phyloP scores from a whole-genome alignment of 371 early-diverging fungal species.

The Mucor sp. region DNA sequence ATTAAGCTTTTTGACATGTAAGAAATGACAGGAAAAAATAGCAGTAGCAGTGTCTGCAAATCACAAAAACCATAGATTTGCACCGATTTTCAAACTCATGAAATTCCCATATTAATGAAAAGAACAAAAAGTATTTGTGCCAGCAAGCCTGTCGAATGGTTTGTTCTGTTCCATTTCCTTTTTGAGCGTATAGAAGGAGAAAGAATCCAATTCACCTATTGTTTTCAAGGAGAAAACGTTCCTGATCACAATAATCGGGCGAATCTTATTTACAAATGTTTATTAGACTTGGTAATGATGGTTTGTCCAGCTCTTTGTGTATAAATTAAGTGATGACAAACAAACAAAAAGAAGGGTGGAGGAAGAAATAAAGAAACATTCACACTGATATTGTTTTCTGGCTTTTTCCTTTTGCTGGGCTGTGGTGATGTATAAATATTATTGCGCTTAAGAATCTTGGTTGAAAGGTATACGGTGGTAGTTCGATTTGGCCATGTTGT shows the following conservation, averaged over 20 bases:
- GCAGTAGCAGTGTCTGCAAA: neutral
- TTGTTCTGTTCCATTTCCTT: neutral
- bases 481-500: slow-evolving; percentile 7
- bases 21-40: no score
- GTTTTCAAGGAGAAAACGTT: neutral
- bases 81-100: neutral
- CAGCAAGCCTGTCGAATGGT: neutral
- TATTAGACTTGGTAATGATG: neutral
- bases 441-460: neutral
- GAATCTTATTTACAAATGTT: neutral
- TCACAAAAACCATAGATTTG: neutral
- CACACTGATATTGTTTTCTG: neutral
- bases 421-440: neutral
- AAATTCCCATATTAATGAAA: neutral
- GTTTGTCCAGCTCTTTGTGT: neutral
- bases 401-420: neutral
- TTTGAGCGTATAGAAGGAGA: neutral
- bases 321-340: neutral
- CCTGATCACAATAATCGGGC: neutral
- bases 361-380: neutral
- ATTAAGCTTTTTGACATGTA: neutral
- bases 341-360: neutral
- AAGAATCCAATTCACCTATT: neutral
- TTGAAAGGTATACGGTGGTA: slow-evolving; percentile 16
- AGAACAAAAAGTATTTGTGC: neutral